Conservation (phyloP, 2,329 filamentous ascomycete species). For the Biscogniauxia sp. region DNA sequence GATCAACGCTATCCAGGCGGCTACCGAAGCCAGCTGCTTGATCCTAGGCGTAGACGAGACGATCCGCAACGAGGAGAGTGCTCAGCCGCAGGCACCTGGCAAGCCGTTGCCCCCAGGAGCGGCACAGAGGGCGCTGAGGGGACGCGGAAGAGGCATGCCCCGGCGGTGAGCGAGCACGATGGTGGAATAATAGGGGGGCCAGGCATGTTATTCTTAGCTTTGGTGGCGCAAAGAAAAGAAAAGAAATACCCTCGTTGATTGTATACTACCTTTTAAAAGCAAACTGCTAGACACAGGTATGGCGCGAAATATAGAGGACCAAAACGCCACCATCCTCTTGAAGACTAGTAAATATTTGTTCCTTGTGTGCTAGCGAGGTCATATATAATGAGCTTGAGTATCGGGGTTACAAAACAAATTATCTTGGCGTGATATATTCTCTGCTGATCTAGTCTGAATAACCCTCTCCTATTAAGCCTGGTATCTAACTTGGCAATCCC, state of each 20-base stretch:
- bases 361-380: background rate
- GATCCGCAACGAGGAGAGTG: conserved; percentile 95
- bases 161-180: conserved; percentile 53
- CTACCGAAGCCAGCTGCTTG: conserved; percentile 90
- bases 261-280: conserved; percentile 19
- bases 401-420: no score
- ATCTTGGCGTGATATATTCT: no score
- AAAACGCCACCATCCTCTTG: conserved; percentile 2
- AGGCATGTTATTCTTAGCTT: background rate
- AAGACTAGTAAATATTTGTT: background rate
- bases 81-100: conserved; percentile 75
- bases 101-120: conserved; percentile 75
- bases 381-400: no score
- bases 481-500: no score
- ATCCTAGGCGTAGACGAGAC: conserved; percentile 98
- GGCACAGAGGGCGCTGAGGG: conserved; percentile 82
- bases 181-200: background rate
- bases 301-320: conserved; percentile 16
- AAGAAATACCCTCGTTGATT: background rate
- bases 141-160: conserved; percentile 85
- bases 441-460: no score
- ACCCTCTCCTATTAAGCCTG: no score
- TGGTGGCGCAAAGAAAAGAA: background rate
- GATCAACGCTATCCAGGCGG: conserved; percentile 94
- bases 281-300: conserved; percentile 18